These are phyloP conservation scores for Adansonia digitata DNA, from an alignment of 345 rosid species.

Conservation along the genomic window DNA sequence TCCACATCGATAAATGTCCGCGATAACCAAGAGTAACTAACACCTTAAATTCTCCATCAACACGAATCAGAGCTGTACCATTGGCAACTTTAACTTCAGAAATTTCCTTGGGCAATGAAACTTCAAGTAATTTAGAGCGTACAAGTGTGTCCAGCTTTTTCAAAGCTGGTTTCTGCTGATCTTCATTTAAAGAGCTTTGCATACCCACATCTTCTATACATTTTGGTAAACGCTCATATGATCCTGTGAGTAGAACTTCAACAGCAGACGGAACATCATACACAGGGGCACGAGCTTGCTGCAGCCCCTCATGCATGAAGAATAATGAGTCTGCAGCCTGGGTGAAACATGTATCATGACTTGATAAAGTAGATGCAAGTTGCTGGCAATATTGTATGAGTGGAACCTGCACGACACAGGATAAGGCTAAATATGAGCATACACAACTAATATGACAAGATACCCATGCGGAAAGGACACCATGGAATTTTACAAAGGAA, in stretches of 20 bases:
- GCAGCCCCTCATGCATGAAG: conserved; percentile 97
- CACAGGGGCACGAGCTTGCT: conserved; percentile 97
- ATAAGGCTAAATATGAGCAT: no score
- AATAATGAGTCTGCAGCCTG: conserved; percentile 93
- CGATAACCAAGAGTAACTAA: conserved; percentile 97
- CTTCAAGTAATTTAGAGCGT: conserved; percentile 85
- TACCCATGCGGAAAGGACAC: neutral
- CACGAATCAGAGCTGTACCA: conserved; percentile 75
- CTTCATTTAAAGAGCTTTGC: conserved; percentile 64
- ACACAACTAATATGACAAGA: no score
- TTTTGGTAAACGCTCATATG: conserved; percentile 85
- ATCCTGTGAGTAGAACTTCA: conserved; percentile 83
- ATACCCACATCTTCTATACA: conserved; percentile 86
- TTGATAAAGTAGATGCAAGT: conserved; percentile 77
- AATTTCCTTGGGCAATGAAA: conserved; percentile 72
- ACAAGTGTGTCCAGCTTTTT: conserved; percentile 85
- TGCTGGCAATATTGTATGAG: conserved; percentile 83
- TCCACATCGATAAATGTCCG: conserved; percentile 91
- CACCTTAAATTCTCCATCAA: conserved; percentile 88
- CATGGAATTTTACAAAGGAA: neutral
- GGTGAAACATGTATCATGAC: conserved; percentile 87
- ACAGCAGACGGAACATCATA: conserved; percentile 97
- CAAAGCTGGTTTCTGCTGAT: conserved; percentile 79
- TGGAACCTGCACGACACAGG: conserved; percentile 64
- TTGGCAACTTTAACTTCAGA: conserved; percentile 76